phyloP scores from a whole-genome alignment of 2,329 filamentous ascomycete genomes.

The Microsporum audouinii region DNA sequence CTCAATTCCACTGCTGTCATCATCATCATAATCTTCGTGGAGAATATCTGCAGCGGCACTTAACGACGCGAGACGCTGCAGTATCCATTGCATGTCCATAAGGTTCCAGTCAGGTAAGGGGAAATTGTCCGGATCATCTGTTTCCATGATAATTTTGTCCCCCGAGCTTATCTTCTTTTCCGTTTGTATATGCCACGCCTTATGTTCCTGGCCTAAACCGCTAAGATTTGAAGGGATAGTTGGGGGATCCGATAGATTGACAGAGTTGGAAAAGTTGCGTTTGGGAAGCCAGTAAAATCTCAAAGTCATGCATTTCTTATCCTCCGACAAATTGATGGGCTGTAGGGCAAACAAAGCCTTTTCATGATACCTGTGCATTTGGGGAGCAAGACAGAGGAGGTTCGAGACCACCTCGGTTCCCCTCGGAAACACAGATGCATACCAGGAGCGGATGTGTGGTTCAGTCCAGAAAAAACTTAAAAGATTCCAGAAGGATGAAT shows the following conservation, averaged over 20 bases:
- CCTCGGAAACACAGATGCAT: slow-evolving; percentile 2
- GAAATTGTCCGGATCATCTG: slow-evolving; percentile 2
- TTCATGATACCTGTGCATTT: slow-evolving; percentile 5
- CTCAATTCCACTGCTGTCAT: not conserved
- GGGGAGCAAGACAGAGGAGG: slow-evolving; percentile 9
- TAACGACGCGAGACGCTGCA: slow-evolving; percentile 6
- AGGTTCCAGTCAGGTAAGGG: slow-evolving; percentile 1
- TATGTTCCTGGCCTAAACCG: not conserved
- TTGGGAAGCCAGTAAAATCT: slow-evolving; percentile 9
- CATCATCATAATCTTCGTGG: not conserved
- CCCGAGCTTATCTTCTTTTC: not conserved
- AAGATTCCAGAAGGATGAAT: slow-evolving; percentile 5
- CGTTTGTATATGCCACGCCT: not conserved
- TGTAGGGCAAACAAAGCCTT: slow-evolving; percentile 8
- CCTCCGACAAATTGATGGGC: not conserved
- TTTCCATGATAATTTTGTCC: not conserved
- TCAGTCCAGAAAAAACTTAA: slow-evolving; percentile 10
- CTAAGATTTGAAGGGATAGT: not conserved
- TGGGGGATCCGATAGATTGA: not conserved
- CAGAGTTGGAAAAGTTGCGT: not conserved
- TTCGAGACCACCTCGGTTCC: slow-evolving; percentile 9
- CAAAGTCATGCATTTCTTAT: not conserved
- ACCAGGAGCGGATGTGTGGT: slow-evolving; percentile 6
- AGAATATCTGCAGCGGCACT: not conserved
- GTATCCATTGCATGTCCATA: slow-evolving; percentile 5